A percentile compares a stretch with the other conserved stretches of the same genome.
Conservation (phyloP, 2,329 filamentous ascomycete genomes). For the Penicillium paneum region DNA sequence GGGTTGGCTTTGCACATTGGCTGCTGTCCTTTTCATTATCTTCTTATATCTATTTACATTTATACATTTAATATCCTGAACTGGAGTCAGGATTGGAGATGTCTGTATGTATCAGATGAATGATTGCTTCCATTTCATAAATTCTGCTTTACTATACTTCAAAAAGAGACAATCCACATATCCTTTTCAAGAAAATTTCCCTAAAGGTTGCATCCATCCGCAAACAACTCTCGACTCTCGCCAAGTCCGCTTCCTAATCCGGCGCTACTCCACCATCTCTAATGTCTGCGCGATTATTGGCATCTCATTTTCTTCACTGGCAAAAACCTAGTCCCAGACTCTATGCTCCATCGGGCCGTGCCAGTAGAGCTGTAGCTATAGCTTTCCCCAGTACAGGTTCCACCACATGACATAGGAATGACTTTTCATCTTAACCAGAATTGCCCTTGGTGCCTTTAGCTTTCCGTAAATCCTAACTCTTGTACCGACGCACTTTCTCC, state of each 20-base stretch:
- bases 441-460: neutral
- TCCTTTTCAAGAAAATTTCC: neutral
- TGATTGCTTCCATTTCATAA: conserved; percentile 5
- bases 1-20: conserved; percentile 4
- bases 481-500: neutral
- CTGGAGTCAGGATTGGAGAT: neutral
- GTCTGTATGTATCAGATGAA: neutral
- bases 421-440: neutral
- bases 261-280: neutral
- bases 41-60: neutral
- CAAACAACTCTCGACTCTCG: neutral
- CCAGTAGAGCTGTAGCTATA: neutral
- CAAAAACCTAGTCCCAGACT: neutral
- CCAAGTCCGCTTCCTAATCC: neutral
- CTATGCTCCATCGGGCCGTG: neutral
- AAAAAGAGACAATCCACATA: neutral
- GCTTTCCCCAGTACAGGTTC: neutral
- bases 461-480: neutral
- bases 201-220: neutral
- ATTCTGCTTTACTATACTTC: conserved; percentile 12
- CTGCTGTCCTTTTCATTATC: neutral
- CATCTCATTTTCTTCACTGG: neutral
- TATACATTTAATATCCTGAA: conserved; percentile 1
- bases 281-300: neutral
- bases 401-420: neutral